Evolutionary conservation across 129 eudicot genomes (phyloP), one percentile per base, ranked within the genome.

Genomic region (Flaveria bidentis): DNA sequence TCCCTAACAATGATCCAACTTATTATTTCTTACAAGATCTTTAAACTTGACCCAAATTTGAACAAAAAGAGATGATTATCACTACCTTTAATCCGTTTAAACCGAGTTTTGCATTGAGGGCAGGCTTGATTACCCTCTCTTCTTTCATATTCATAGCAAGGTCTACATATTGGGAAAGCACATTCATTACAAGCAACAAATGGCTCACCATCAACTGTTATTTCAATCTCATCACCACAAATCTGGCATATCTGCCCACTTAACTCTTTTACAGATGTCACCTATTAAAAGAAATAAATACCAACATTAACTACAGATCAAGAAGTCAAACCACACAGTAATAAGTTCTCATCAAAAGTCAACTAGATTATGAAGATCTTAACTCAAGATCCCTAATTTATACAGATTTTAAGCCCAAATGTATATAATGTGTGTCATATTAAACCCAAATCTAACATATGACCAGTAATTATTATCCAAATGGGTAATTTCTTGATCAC

Each of bases 171-270:
- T 23, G 97, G 97, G 83, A 92, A 92, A 50, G 97, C 97, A 81
- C 97, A 92, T 83, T 92, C 97, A 74, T 92, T 92, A 85, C 97
- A 92, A 72, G 97, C 97, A 73, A 89, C 89, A 86, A 92, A 89
- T 25, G 96, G 87, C 82, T 92, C 97, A 15, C 89, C 91, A 70
- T 87, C 90, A 13, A 75, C 93, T 41, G 88, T 82, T 62, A 89
- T 80, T 73, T 92, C 97, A 60, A 92, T 87, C 84, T 89, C 97
- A 89, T 92, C 97, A 73, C 97, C 97, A 82, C 97, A 92, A 84
- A 92, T 92, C 88, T 92, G 93, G 69, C 97, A 92, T 66, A 84
- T 86, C 87, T 92, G 97, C 17, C 91, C 96, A 72, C 89, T 92
- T 75, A 92, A 81, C 68, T 92, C 97, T 69, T 87, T 92, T 63